Base-by-base conservation (phyloP, 768 basidiomycete genomes). In the Rhodotorula kratochvilovae region DNA sequence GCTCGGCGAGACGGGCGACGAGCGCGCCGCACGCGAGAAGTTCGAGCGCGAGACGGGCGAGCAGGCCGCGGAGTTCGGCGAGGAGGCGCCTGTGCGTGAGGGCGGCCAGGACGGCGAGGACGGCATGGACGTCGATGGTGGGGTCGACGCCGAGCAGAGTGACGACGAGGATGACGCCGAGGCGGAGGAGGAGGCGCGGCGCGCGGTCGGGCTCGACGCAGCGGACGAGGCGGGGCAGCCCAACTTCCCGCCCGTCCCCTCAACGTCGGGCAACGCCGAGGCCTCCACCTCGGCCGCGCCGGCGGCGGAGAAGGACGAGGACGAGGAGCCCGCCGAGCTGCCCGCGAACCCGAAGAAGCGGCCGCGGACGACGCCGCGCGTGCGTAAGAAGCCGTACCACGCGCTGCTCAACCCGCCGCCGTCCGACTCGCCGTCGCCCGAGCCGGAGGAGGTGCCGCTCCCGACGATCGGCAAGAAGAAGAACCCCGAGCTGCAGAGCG, bases 1-100 rank as follows among this genome's bases (percentile, higher is more conserved):
- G 83, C 87, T 77, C 87, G 89, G 36, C 86, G 88, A 72, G 83
- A 84, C n/a, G 83, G 87, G 2, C 82, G 84, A 72, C 81, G 85
- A 33, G 77, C 89, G 60, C 81, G 84, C 70, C 85, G 88, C 68
- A 87, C 87, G 72, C 71, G 79, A 50, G 80, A 78, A 58, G 75
- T 75, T 56, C 42, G 71, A 65, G 39, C 71, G 71, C 23, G 81
- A 80, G 71, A 80, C 79, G 36, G 74, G 80, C 39, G 77, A 79
- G 58, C 76, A 12, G 70, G 78, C 58, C 70, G 75, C 12, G 68
- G 76, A 55, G 77, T 80, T 46, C 75, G 78, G 58, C 77, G 78
- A 61, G 79, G 78, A 39, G 78, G 79, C 23, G 21, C 21, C 45
- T 3, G 45, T 19, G 45, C 19, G 21, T 23, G 45, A 13, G 13